These are phyloP conservation scores for Wickerhamiella slavikovae DNA, from an alignment of 805 yeast genomes.

Conservation along the genomic window DNA sequence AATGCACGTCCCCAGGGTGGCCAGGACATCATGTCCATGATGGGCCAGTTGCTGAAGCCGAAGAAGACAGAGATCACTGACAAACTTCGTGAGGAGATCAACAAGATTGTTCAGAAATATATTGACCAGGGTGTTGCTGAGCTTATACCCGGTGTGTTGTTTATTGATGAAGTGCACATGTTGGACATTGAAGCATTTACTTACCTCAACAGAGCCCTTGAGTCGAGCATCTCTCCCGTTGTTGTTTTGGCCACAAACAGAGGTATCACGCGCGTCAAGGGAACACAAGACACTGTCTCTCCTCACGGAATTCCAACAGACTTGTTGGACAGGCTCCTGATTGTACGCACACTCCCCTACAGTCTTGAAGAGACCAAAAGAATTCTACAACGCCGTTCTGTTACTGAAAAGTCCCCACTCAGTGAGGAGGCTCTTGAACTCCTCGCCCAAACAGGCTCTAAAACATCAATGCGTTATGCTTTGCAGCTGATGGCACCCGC, in stretches of 20 bases:
- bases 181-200: slow-evolving; percentile 93
- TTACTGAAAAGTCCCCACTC: slow-evolving; percentile 51
- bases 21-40: slow-evolving; percentile 85
- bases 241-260: slow-evolving; percentile 92
- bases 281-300: slow-evolving; percentile 61
- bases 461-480: slow-evolving; percentile 76
- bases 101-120: slow-evolving; percentile 87
- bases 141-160: slow-evolving; percentile 89
- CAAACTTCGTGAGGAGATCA: slow-evolving; percentile 79
- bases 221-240: slow-evolving; percentile 78
- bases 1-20: slow-evolving; percentile 95
- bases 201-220: slow-evolving; percentile 81
- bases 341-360: slow-evolving; percentile 85
- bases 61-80: slow-evolving; percentile 94
- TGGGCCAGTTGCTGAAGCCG: slow-evolving; percentile 93
- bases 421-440: slow-evolving; percentile 48
- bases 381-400: slow-evolving; percentile 66
- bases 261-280: slow-evolving; percentile 80
- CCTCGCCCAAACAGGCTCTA: slow-evolving; percentile 53
- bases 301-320: slow-evolving; percentile 98
- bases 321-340: slow-evolving; percentile 73
- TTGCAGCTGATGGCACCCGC: slow-evolving; percentile 82
- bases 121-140: slow-evolving; percentile 98
- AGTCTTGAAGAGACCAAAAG: slow-evolving; percentile 57
- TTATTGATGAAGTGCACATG: slow-evolving; percentile 98